phyloP scores from a whole-genome alignment of 768 basidiomycete genomes.

The Phaeotremella skinneri region DNA sequence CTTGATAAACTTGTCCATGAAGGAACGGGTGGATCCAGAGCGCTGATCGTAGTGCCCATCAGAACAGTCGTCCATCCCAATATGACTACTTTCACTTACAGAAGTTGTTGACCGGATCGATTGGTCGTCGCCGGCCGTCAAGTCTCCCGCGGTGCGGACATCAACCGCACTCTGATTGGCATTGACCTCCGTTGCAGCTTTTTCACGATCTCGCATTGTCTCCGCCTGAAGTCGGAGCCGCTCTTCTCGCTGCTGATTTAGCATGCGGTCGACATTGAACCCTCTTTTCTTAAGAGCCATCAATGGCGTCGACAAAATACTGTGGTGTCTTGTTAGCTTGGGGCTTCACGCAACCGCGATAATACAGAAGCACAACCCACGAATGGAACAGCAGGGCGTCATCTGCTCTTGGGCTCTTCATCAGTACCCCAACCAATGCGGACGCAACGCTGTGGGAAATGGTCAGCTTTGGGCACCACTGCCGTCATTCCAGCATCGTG shows the following conservation, averaged over 20 bases:
- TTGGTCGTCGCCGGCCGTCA: background rate
- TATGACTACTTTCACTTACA: background rate
- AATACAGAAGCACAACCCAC: conserved; percentile 15
- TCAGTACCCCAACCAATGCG: conserved; percentile 73
- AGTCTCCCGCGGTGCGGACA: background rate
- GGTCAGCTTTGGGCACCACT: background rate
- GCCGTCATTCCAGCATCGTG: background rate
- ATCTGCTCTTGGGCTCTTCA: conserved; percentile 74
- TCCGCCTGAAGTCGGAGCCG: conserved; percentile 55
- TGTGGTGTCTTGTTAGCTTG: conserved; percentile 7
- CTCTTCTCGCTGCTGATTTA: conserved; percentile 75
- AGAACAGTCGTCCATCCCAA: background rate
- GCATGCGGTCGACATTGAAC: conserved; percentile 73
- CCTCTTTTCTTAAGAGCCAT: conserved; percentile 56
- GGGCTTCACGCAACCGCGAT: background rate
- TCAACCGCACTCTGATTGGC: conserved; percentile 4
- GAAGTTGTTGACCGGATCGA: background rate
- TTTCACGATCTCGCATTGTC: conserved; percentile 39
- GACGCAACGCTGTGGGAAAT: conserved; percentile 71
- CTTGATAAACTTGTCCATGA: conserved; percentile 18
- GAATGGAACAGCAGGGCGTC: conserved; percentile 90
- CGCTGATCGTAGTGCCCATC: too few relatives aligned
- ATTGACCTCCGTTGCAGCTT: conserved; percentile 10
- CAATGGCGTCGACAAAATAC: conserved; percentile 82
- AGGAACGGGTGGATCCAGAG: conserved; percentile 8